These are phyloP conservation scores for Fusarium liriodendri DNA, from an alignment of 2,329 filamentous ascomycete species.

Conservation along the genomic window DNA sequence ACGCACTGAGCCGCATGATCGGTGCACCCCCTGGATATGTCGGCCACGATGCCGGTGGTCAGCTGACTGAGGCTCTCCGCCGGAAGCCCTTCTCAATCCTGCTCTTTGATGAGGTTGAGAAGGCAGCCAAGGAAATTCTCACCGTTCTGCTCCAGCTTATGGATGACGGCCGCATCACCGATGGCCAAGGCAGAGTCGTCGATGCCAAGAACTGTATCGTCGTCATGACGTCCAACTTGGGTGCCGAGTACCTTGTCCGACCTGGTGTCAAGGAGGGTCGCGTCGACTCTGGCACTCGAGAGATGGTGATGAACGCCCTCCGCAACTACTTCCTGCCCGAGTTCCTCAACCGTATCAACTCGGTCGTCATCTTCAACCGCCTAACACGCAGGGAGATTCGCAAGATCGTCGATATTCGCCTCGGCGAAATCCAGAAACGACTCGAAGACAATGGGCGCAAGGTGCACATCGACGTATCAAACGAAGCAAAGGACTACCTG, in stretches of 20 bases:
- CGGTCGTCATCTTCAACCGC: constrained; percentile 97
- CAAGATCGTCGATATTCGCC: constrained; percentile 92
- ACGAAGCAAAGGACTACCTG: constrained; percentile 92
- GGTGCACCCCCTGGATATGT: constrained; percentile 97
- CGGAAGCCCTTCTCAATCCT: constrained; percentile 97
- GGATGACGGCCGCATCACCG: constrained; percentile 98
- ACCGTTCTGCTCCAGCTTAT: constrained; percentile 99
- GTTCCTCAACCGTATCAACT: constrained; percentile 98
- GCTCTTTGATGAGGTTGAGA: constrained; percentile 97
- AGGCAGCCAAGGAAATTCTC: constrained; percentile 96
- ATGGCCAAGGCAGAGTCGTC: constrained; percentile 93
- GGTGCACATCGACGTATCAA: constrained; percentile 82
- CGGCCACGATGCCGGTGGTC: constrained; percentile 94
- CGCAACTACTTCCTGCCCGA: constrained; percentile 98
- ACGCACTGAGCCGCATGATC: constrained; percentile 96
- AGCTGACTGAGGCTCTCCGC: constrained; percentile 93
- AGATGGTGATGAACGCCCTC: constrained; percentile 90
- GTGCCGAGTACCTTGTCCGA: constrained; percentile 91
- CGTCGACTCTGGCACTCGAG: constrained; percentile 86
- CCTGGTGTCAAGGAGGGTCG: constrained; percentile 81
- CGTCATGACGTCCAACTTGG: constrained; percentile 98
- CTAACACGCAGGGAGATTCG: constrained; percentile 91
- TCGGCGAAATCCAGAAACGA: constrained; percentile 90
- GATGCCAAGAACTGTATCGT: constrained; percentile 99
- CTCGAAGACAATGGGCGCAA: constrained; percentile 87